Percentiles rank a stretch among this genome's conserved stretches.
Evolutionary conservation across 164 flowering plant genomes (phyloP).

Genomic region (Vitis amurensis): DNA sequence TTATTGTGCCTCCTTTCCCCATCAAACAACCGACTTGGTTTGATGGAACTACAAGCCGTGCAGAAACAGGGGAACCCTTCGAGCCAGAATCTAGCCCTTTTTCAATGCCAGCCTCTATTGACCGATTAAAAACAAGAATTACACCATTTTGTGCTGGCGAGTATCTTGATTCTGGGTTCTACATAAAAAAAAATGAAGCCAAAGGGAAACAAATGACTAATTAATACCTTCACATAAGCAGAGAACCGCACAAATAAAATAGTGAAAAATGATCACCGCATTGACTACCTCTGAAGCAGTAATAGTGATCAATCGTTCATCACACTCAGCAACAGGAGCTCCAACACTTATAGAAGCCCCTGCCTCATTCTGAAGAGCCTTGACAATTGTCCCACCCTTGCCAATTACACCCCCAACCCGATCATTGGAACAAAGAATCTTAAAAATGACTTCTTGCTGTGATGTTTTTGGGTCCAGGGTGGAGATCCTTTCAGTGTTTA

Average conservation of each 20-base stretch:
- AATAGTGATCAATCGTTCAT: slow-evolving; percentile 71
- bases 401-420: slow-evolving; percentile 85
- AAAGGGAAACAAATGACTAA: slow-evolving; percentile 3
- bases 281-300: slow-evolving; percentile 69
- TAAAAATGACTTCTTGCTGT: slow-evolving; percentile 60
- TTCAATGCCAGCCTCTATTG: slow-evolving; percentile 51
- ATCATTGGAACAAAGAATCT: slow-evolving; percentile 62
- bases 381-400: slow-evolving; percentile 70
- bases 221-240: neutral
- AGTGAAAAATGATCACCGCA: slow-evolving; percentile 1
- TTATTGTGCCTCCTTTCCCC: slow-evolving; percentile 82
- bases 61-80: slow-evolving; percentile 46
- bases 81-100: slow-evolving; percentile 49
- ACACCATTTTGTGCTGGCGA: slow-evolving; percentile 82
- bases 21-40: slow-evolving; percentile 79
- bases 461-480: slow-evolving; percentile 21
- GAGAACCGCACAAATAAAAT: neutral
- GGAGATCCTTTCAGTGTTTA: slow-evolving; percentile 31
- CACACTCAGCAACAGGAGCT: slow-evolving; percentile 50
- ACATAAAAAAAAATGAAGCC: slow-evolving; percentile 15
- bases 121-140: slow-evolving; percentile 60
- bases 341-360: slow-evolving; percentile 72
- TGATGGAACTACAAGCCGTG: slow-evolving; percentile 62
- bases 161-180: slow-evolving; percentile 54
- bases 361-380: slow-evolving; percentile 65